Base-by-base conservation (phyloP, 352 stramenopile species). In the Phytophthora vignae region DNA sequence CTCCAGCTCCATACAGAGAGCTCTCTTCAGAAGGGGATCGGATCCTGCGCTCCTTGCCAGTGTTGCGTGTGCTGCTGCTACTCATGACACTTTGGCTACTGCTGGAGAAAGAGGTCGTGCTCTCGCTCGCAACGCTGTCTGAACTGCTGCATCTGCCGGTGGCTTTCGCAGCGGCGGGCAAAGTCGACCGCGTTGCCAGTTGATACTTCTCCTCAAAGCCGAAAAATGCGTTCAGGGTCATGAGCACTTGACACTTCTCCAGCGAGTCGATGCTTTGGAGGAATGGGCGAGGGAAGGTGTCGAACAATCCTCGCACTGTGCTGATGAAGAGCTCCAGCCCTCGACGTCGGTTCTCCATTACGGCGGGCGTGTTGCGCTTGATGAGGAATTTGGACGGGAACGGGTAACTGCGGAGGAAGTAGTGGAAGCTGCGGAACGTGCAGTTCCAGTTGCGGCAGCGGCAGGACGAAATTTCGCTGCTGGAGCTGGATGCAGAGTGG, bases 331-430 rank as follows among this genome's bases (percentile, higher is more conserved):
- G 57, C 63, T 91, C 84, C n/a, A 90, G 65, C 10, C 71, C 79
- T 49, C 71, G 68, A 9, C 84, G 82, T 10, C 82, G 78, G 21
- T 61, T 73, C 53, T 89, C 78, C 6, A 90, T 50, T 8, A 75
- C 63, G 7, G 70, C 44, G 29, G 76, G 62, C 1, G 76, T 76
- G 44, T 64, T 82, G 27, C 76, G 74, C 63, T 84, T 84, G 25
- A 91, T 67, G 46, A 87, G 49, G 52, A 86, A 68, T 67, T 87
- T 86, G 27, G 81, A 73, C 56, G 83, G 83, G 61, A 91, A 91
- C 22, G 73, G 71, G 58, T 87, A 90, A 22, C 63, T 76, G 56
- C 88, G 86, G 46, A 87, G 64, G 48, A 85, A 68, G 49, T 67
- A 65, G 42, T 91, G 66, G 4, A 90, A 75, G 11, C 79, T 81